These are phyloP conservation scores for Penicillium sp. DNA, from an alignment of 2,329 filamentous ascomycete genomes.

Conservation along the genomic window DNA sequence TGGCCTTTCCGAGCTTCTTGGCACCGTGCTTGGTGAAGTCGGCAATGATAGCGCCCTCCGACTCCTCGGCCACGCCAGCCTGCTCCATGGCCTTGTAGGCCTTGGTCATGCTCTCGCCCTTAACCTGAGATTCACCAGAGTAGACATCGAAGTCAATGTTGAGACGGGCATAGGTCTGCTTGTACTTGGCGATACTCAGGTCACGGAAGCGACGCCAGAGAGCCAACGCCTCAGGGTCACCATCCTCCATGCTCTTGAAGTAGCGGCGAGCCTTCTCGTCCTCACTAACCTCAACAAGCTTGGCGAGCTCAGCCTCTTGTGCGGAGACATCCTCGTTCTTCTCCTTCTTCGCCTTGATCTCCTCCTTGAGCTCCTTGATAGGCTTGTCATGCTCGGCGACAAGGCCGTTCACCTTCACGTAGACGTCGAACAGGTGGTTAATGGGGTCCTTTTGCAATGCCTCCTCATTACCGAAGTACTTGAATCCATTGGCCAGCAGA, in stretches of 20 bases:
- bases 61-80: conserved; percentile 62
- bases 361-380: conserved; percentile 56
- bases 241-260: conserved; percentile 69
- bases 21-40: conserved; percentile 68
- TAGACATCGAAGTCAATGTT: conserved; percentile 68
- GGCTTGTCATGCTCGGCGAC: conserved; percentile 58
- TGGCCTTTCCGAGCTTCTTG: conserved; percentile 67
- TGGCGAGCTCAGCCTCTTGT: conserved; percentile 51
- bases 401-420: conserved; percentile 63
- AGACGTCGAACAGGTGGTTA: conserved; percentile 66
- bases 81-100: conserved; percentile 62
- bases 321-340: conserved; percentile 51
- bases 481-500: conserved; percentile 63
- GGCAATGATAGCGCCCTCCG: conserved; percentile 67
- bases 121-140: conserved; percentile 69
- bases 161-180: conserved; percentile 62
- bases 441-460: conserved; percentile 62
- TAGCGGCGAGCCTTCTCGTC: conserved; percentile 64
- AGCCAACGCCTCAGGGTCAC: conserved; percentile 58
- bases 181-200: conserved; percentile 65
- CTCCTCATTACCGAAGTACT: conserved; percentile 62
- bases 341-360: conserved; percentile 50
- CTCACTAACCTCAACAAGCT: conserved; percentile 53
- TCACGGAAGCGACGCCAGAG: conserved; percentile 66
- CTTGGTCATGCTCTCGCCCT: conserved; percentile 61